Conservation (phyloP, 176 grass and related monocot genomes). For the Elaeis guineensis region DNA sequence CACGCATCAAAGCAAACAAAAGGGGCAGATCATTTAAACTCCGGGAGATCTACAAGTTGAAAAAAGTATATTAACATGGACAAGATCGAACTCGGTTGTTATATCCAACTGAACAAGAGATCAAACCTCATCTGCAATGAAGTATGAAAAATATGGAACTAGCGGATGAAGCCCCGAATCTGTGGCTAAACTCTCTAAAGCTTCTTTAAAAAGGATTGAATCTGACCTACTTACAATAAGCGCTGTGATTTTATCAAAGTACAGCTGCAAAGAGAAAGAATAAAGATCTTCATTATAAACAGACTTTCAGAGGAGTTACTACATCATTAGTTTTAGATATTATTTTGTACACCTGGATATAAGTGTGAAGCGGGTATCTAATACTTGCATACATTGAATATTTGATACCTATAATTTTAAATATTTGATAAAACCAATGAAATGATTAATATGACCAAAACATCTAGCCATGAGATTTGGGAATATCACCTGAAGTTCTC, state of each 20-base stretch:
- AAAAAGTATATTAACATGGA: conserved; percentile 17
- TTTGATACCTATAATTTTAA: no score
- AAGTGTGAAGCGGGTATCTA: no score
- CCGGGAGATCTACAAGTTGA: conserved; percentile 62
- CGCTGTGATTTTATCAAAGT: conserved; percentile 95
- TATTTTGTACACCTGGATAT: no score
- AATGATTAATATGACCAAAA: no score
- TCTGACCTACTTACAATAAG: conserved; percentile 75
- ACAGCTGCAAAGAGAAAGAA: conserved; percentile 51
- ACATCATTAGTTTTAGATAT: no score
- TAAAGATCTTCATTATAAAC: neutral
- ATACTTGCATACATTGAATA: no score
- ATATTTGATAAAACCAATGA: no score
- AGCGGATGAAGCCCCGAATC: conserved; percentile 89
- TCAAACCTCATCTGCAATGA: conserved; percentile 71
- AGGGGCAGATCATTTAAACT: conserved; percentile 77
- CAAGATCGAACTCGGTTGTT: neutral
- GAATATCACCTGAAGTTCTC: conserved; percentile 61
- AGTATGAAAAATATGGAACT: conserved; percentile 97
- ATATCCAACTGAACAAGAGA: neutral
- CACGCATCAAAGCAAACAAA: conserved; percentile 82
- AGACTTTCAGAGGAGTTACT: no score
- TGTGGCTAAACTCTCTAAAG: conserved; percentile 83
- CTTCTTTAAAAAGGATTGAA: conserved; percentile 59
- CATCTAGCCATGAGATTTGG: neutral